Percentiles rank a stretch among this genome's conserved stretches.
Conservation (phyloP, 345 rosid species). For the Punica granatum region DNA sequence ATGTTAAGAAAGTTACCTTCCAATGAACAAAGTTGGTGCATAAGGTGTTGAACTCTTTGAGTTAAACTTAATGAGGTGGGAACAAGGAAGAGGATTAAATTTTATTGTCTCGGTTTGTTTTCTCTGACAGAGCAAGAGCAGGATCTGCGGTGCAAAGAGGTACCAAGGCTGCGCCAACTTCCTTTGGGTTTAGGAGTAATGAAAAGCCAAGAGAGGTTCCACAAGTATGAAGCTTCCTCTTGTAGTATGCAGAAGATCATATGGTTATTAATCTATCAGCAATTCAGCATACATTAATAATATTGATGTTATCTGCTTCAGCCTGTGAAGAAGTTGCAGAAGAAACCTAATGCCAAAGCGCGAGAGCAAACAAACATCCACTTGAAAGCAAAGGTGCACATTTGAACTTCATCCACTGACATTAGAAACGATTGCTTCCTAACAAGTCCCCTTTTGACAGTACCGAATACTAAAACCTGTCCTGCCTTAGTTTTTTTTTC, state of each 20-base stretch:
- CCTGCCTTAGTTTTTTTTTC: background rate
- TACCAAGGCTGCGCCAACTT: conserved; percentile 40
- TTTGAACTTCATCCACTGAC: background rate
- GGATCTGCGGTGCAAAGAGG: conserved; percentile 28
- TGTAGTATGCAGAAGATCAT: conserved; percentile 3
- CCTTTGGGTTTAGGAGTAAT: conserved; percentile 30
- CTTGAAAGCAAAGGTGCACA: conserved; percentile 36
- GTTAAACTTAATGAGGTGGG: background rate
- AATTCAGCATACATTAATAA: background rate
- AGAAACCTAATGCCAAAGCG: conserved; percentile 23
- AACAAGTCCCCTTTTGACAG: background rate
- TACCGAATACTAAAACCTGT: background rate
- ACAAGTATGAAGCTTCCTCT: background rate
- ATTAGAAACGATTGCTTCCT: background rate
- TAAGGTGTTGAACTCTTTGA: background rate
- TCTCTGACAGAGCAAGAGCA: conserved; percentile 12
- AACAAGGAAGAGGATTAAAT: background rate
- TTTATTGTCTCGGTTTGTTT: background rate
- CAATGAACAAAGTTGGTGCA: background rate
- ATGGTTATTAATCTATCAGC: background rate
- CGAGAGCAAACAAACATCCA: conserved; percentile 17
- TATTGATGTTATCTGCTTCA: conserved; percentile 17
- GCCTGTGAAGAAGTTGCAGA: conserved; percentile 33
- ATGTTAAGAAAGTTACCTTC: background rate
- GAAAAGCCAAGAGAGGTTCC: conserved; percentile 40